phyloP scores from a whole-genome alignment of 345 rosid genomes.

The Nephelium lappaceum region DNA sequence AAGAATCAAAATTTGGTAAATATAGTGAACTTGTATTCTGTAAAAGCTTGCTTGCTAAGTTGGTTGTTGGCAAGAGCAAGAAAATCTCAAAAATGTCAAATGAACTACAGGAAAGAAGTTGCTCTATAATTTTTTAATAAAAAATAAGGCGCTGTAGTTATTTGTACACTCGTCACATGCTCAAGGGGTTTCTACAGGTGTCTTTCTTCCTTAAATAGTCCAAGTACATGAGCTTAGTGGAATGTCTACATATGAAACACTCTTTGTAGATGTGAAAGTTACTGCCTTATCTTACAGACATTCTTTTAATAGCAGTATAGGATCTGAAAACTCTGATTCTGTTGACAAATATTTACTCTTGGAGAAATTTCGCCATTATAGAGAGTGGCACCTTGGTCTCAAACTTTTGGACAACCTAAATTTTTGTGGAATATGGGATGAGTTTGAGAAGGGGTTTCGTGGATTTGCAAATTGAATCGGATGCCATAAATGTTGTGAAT shows the following conservation, averaged over 20 bases:
- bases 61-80: background rate
- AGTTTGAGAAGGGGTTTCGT: conserved; percentile 7
- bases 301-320: conserved; percentile 24
- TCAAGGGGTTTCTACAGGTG: background rate
- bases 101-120: background rate
- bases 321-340: conserved; percentile 24
- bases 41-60: background rate
- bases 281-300: conserved; percentile 19
- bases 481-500: too few relatives aligned
- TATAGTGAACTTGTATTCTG: background rate
- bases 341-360: conserved; percentile 50
- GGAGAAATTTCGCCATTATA: conserved; percentile 40
- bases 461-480: too few relatives aligned
- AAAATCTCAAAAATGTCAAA: background rate
- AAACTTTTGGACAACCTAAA: conserved; percentile 48
- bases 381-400: conserved; percentile 62
- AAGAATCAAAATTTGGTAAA: conserved; percentile 30
- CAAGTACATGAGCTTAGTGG: background rate
- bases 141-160: background rate
- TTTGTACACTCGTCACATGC: background rate
- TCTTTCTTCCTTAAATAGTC: background rate
- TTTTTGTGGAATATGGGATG: conserved; percentile 60
- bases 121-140: background rate
- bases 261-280: conserved; percentile 38
- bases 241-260: background rate